Evolutionary conservation across 2,329 filamentous ascomycete species (phyloP).

Genomic region (Fusarium sp.): DNA sequence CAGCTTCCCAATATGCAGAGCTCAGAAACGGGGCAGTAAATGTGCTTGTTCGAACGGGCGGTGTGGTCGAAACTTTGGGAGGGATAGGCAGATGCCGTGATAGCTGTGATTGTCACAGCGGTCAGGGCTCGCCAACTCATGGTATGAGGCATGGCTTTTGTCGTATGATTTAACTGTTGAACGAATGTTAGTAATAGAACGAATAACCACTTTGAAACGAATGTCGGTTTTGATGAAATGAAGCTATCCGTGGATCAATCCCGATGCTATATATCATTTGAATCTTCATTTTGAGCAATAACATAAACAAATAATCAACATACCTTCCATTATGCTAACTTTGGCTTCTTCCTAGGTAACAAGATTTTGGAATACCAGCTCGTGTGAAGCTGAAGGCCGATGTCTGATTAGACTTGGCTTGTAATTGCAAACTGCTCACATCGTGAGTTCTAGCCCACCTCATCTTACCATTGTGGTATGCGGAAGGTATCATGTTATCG

Average conservation of each 20-base stretch:
- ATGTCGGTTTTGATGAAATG: not conserved
- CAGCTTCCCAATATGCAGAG: slow-evolving; percentile 28
- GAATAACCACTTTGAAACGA: not conserved
- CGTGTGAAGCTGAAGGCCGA: no score
- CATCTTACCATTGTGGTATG: not conserved
- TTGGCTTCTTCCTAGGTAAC: not conserved
- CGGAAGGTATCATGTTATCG: not conserved
- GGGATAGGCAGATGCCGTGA: slow-evolving; percentile 10
- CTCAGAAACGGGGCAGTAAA: slow-evolving; percentile 23
- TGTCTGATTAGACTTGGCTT: not conserved
- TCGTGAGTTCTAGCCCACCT: not conserved
- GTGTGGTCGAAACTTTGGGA: not conserved
- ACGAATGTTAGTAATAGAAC: not conserved
- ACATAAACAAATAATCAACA: not conserved
- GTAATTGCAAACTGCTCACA: no score
- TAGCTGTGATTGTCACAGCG: not conserved
- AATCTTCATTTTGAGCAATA: not conserved
- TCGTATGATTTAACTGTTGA: not conserved
- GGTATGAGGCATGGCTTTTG: slow-evolving; percentile 15
- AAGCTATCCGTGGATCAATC: no score
- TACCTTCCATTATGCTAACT: not conserved
- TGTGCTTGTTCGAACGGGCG: slow-evolving; percentile 3
- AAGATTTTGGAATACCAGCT: not conserved
- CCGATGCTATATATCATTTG: not conserved
- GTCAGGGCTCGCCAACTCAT: slow-evolving; percentile 22